A percentile compares a stretch with the other conserved stretches of the same genome.
These are phyloP conservation scores for Setaria italica DNA, from an alignment of 202 grass and related monocot species.

Conservation along the genomic window DNA sequence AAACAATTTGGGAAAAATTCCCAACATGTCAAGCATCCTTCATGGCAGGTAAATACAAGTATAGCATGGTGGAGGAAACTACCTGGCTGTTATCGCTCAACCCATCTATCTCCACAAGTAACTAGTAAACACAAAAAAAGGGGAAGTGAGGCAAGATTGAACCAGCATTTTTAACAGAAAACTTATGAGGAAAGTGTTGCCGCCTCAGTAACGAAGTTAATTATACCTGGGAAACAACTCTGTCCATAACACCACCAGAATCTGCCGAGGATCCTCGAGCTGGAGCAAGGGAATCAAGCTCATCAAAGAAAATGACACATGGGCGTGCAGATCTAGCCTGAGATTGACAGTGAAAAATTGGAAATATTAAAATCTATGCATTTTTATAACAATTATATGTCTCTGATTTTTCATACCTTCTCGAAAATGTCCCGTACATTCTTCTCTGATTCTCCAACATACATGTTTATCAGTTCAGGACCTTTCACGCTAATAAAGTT, in stretches of 20 bases:
- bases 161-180: neutral
- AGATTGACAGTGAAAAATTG: conserved; percentile 33
- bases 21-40: conserved; percentile 32
- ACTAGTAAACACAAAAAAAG: conserved; percentile 50
- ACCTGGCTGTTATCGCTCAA: conserved; percentile 95
- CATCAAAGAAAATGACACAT: conserved; percentile 99
- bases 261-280: conserved; percentile 91
- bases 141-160: conserved; percentile 28
- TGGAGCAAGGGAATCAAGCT: conserved; percentile 95
- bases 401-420: conserved; percentile 61
- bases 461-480: conserved; percentile 97
- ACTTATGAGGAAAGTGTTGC: neutral
- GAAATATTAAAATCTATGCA: conserved; percentile 29
- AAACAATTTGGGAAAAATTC: neutral
- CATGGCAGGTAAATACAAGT: neutral
- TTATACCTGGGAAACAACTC: conserved; percentile 94
- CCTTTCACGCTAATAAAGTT: conserved; percentile 98
- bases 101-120: conserved; percentile 96
- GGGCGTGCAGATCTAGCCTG: conserved; percentile 89
- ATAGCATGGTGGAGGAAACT: conserved; percentile 18
- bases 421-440: conserved; percentile 97
- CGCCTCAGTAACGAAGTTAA: conserved; percentile 10
- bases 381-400: neutral
- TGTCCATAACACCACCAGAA: conserved; percentile 98
- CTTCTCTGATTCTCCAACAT: conserved; percentile 98